Evolutionary conservation across 208 protist species (phyloP).

Genomic region (Vickermania spadyakhi): DNA sequence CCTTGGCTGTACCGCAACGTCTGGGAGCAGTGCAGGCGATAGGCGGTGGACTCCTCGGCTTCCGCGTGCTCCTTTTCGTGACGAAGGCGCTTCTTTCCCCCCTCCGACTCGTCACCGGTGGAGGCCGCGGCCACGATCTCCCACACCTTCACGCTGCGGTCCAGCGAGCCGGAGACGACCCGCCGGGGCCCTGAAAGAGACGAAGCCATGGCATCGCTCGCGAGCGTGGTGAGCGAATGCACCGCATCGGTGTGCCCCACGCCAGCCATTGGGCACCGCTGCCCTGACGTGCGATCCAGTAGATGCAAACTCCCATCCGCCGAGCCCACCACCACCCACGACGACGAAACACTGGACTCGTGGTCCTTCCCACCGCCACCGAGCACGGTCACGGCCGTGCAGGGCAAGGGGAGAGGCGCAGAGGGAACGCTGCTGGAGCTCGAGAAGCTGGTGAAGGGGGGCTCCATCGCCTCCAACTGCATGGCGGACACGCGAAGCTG

Average conservation of each 20-base stretch:
- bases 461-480: neutral
- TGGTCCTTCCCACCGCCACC: neutral
- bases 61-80: too few species aligned
- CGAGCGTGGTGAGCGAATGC: neutral
- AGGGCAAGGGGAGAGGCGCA: neutral
- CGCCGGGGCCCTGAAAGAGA: too few species aligned
- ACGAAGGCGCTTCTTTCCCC: neutral
- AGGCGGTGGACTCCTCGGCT: neutral
- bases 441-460: too few species aligned
- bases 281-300: neutral
- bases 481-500: neutral
- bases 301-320: neutral
- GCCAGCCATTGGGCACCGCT: neutral
- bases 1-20: slow-evolving; percentile 38
- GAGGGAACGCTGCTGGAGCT: neutral
- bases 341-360: too few species aligned
- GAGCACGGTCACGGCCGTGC: neutral
- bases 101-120: neutral
- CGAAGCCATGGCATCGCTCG: too few species aligned
- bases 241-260: neutral
- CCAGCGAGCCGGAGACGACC: neutral
- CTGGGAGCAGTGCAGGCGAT: slow-evolving; percentile 14
- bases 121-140: neutral
- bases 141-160: neutral
- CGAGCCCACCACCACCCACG: neutral